A percentile compares a stretch with the other conserved stretches of the same genome.
Evolutionary conservation across 352 stramenopile species (phyloP).

Genomic region (Globisporangium paddicum): DNA sequence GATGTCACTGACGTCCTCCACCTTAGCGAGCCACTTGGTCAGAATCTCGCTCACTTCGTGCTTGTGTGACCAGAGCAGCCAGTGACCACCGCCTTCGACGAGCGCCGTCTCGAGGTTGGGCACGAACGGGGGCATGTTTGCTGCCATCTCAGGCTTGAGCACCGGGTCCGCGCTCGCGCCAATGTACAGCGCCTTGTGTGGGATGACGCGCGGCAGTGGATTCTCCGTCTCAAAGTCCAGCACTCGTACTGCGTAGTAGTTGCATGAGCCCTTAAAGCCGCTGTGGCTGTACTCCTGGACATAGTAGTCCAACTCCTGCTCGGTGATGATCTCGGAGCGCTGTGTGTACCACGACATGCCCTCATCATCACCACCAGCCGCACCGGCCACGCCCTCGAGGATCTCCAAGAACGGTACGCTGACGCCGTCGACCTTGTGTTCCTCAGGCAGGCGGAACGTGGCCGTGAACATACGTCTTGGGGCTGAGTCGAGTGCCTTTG

Average conservation of each 20-base stretch:
- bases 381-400: slow-evolving; percentile 17
- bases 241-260: slow-evolving; percentile 34
- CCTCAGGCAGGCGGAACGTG: slow-evolving; percentile 25
- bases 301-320: slow-evolving; percentile 47
- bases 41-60: slow-evolving; percentile 4
- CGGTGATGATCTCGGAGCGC: slow-evolving; percentile 28
- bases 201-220: slow-evolving; percentile 23
- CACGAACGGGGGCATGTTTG: slow-evolving; percentile 24
- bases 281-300: slow-evolving; percentile 29
- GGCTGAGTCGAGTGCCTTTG: slow-evolving; percentile 27
- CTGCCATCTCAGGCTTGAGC: slow-evolving; percentile 38
- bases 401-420: slow-evolving; percentile 19
- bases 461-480: slow-evolving; percentile 28
- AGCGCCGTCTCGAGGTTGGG: slow-evolving; percentile 5
- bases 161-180: slow-evolving; percentile 30
- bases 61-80: slow-evolving; percentile 11
- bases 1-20: too few relatives aligned
- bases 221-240: slow-evolving; percentile 43
- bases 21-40: slow-evolving; percentile 5
- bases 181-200: slow-evolving; percentile 41
- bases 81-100: slow-evolving; percentile 8
- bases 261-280: slow-evolving; percentile 29
- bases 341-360: too few relatives aligned
- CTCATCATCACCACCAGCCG: too few relatives aligned
- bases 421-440: slow-evolving; percentile 13